A percentile compares a stretch with the other conserved stretches of the same genome.
These are phyloP conservation scores for Arthrobotrys musiformis DNA, from an alignment of 2,329 filamentous ascomycete species.

Conservation along the genomic window DNA sequence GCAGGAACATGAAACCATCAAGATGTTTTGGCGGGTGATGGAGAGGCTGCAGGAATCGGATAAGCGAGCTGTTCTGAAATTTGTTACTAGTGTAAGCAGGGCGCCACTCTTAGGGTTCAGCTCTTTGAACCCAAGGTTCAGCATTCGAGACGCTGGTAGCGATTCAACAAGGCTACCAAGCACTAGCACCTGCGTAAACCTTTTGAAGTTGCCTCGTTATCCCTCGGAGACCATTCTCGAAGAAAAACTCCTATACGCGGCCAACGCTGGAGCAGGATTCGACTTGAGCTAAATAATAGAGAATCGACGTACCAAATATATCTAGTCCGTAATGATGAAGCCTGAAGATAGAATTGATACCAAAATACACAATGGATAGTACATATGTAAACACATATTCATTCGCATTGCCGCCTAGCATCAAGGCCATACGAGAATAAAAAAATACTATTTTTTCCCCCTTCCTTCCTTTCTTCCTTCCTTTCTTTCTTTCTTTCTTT, in stretches of 20 bases:
- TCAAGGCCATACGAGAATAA: no score
- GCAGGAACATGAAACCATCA: slow-evolving; percentile 83
- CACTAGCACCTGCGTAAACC: slow-evolving; percentile 94
- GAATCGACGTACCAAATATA: not conserved
- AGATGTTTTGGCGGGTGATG: slow-evolving; percentile 93
- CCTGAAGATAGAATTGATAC: not conserved
- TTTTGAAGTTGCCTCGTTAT: slow-evolving; percentile 91
- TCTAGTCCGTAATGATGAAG: not conserved
- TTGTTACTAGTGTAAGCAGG: slow-evolving; percentile 91
- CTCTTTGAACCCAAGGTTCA: slow-evolving; percentile 85
- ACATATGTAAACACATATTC: no score
- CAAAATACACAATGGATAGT: no score
- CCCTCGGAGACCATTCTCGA: slow-evolving; percentile 72
- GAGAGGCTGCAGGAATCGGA: slow-evolving; percentile 78
- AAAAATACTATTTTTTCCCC: no score
- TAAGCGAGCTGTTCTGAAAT: slow-evolving; percentile 87
- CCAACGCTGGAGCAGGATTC: slow-evolving; percentile 90
- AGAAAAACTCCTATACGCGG: slow-evolving; percentile 86
- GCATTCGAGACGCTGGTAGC: slow-evolving; percentile 82
- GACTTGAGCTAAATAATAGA: slow-evolving; percentile 72
- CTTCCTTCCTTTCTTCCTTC: no score
- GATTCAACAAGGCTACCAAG: slow-evolving; percentile 85
- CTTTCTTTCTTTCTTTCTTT: no score
- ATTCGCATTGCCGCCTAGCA: no score
- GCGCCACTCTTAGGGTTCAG: slow-evolving; percentile 90